These are phyloP conservation scores for Quercus phellos DNA, from an alignment of 331 rosid genomes.

Conservation along the genomic window DNA sequence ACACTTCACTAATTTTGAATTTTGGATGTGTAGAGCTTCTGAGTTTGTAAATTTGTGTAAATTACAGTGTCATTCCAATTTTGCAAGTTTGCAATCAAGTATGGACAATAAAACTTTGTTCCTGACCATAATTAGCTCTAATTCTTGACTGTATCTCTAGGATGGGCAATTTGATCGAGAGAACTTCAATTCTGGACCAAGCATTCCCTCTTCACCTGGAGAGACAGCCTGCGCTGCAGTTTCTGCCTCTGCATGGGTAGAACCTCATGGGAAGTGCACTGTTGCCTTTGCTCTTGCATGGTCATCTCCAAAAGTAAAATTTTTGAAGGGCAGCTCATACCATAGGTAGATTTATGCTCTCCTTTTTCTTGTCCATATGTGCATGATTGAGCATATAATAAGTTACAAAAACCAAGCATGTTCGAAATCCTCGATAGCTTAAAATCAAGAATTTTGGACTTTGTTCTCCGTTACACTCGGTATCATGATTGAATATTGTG, in stretches of 20 bases:
- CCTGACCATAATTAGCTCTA: neutral
- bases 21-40: neutral
- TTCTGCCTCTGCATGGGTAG: conserved; percentile 95
- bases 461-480: neutral
- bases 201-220: conserved; percentile 85
- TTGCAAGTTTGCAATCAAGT: neutral
- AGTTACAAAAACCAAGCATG: neutral
- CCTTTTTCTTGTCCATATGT: neutral
- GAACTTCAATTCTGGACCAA: conserved; percentile 73
- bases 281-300: conserved; percentile 90
- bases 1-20: neutral
- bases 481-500: neutral
- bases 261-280: conserved; percentile 97
- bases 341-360: conserved; percentile 51
- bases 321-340: conserved; percentile 78
- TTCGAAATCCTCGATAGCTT: neutral
- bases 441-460: neutral
- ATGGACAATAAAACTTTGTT: neutral
- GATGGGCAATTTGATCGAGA: conserved; percentile 89
- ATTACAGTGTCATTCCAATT: neutral
- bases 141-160: conserved; percentile 40
- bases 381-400: neutral
- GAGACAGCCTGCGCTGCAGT: conserved; percentile 96
- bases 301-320: conserved; percentile 96
- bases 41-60: neutral